These are phyloP conservation scores for Thermochaetoides thermophila DNA, from an alignment of 495 filamentous ascomycete species.

Conservation along the genomic window DNA sequence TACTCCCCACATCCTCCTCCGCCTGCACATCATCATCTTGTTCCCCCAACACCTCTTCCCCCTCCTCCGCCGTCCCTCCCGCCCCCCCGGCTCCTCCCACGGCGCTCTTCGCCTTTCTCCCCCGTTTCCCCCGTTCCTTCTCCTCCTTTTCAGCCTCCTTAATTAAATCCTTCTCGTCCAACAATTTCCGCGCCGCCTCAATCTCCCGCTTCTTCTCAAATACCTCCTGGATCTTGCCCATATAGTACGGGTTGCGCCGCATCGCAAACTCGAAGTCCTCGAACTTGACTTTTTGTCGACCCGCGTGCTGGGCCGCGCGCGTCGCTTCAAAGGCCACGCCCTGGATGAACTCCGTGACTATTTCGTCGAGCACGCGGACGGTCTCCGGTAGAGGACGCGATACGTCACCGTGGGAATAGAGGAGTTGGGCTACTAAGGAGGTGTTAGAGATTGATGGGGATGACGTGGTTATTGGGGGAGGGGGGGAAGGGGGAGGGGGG, in stretches of 20 bases:
- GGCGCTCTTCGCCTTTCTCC: neutral
- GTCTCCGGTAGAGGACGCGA: conserved; percentile 61
- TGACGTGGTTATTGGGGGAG: neutral
- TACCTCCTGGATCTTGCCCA: conserved; percentile 81
- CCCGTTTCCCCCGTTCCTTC: conserved; percentile 14
- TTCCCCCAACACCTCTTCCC: conserved; percentile 23
- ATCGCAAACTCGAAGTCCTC: conserved; percentile 94
- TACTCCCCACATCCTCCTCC: conserved; percentile 14
- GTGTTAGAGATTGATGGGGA: neutral
- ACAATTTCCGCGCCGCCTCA: conserved; percentile 57
- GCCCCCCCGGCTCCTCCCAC: conserved; percentile 2
- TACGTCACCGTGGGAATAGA: conserved; percentile 77
- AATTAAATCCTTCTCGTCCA: conserved; percentile 32
- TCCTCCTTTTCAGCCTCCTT: conserved; percentile 29
- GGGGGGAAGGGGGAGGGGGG: conserved; percentile 1
- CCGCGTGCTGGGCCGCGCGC: conserved; percentile 61
- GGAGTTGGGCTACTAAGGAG: conserved; percentile 53
- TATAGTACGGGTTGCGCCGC: conserved; percentile 64
- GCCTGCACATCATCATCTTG: conserved; percentile 20
- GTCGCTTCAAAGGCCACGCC: conserved; percentile 82
- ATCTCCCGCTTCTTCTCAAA: conserved; percentile 67
- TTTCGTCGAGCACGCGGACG: conserved; percentile 77
- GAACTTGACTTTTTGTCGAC: conserved; percentile 89
- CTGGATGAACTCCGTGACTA: conserved; percentile 80
- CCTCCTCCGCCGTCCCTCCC: conserved; percentile 5